Percentiles rank a stretch among this genome's conserved stretches.
Conservation (phyloP, 176 grass and related monocot species). For the Oryza brachyantha region DNA sequence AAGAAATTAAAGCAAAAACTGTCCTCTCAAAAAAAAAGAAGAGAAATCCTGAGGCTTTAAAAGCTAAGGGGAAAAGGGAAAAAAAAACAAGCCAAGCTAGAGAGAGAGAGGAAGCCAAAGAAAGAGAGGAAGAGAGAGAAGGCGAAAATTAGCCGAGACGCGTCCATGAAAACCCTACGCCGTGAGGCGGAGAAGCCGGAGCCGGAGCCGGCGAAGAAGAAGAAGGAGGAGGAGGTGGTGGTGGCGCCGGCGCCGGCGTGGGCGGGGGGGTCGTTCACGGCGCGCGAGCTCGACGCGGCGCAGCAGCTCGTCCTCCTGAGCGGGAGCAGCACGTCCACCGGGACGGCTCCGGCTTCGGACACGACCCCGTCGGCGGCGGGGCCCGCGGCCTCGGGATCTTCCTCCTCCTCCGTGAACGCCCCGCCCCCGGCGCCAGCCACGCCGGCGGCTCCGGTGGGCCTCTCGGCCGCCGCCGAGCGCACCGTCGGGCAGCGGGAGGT, state of each 20-base stretch:
- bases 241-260: neutral
- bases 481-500: constrained; percentile 16
- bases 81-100: neutral
- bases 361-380: too few species aligned
- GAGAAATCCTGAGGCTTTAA: neutral
- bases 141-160: constrained; percentile 17
- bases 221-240: neutral
- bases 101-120: neutral
- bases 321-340: constrained; percentile 31
- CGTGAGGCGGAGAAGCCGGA: neutral
- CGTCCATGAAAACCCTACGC: constrained; percentile 14
- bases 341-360: too few species aligned
- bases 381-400: constrained; percentile 6
- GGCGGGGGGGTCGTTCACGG: constrained; percentile 26
- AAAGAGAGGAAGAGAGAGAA: neutral
- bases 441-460: too few species aligned
- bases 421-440: neutral
- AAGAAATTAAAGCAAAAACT: neutral
- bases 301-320: constrained; percentile 42
- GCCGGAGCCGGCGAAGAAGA: too few species aligned
- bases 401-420: constrained; percentile 41
- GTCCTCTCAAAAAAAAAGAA: neutral
- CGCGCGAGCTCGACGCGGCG: constrained; percentile 43
- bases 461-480: neutral
- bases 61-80: neutral